Evolutionary conservation across 2,329 filamentous ascomycete genomes (phyloP).

Genomic region (Colletotrichum caudatum): DNA sequence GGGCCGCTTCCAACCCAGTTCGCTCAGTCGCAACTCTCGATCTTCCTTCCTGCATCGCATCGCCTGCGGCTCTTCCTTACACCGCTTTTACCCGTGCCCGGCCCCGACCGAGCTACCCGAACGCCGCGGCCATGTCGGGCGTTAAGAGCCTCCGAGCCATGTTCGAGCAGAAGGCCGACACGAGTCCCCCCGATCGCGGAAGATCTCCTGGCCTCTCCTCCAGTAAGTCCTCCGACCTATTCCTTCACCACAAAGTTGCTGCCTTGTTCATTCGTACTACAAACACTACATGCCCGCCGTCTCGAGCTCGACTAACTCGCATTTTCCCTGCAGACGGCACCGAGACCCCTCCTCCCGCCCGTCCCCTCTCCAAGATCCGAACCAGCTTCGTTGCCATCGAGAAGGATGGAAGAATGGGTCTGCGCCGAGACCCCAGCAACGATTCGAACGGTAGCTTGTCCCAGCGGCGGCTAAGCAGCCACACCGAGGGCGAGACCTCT

Average conservation of each 20-base stretch:
- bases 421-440: conserved; percentile 59
- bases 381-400: conserved; percentile 82
- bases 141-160: conserved; percentile 83
- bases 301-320: conserved; percentile 27
- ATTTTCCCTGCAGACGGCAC: conserved; percentile 35
- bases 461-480: conserved; percentile 51
- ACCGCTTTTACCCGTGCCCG: conserved; percentile 3
- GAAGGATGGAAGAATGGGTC: conserved; percentile 69
- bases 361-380: conserved; percentile 79
- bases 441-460: conserved; percentile 54
- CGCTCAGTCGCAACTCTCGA: conserved; percentile 21
- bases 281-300: neutral
- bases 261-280: conserved; percentile 7
- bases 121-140: conserved; percentile 68
- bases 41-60: neutral
- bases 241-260: neutral
- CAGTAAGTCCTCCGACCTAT: conserved; percentile 50
- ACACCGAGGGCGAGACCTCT: conserved; percentile 52
- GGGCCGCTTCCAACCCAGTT: conserved; percentile 3
- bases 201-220: conserved; percentile 70
- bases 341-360: conserved; percentile 49
- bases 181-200: conserved; percentile 75
- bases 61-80: conserved; percentile 21
- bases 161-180: conserved; percentile 79
- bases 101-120: conserved; percentile 29